A percentile compares a stretch with the other conserved stretches of the same genome.
Evolutionary conservation across 352 stramenopile species (phyloP).

Genomic region (Phytophthora vignae): DNA sequence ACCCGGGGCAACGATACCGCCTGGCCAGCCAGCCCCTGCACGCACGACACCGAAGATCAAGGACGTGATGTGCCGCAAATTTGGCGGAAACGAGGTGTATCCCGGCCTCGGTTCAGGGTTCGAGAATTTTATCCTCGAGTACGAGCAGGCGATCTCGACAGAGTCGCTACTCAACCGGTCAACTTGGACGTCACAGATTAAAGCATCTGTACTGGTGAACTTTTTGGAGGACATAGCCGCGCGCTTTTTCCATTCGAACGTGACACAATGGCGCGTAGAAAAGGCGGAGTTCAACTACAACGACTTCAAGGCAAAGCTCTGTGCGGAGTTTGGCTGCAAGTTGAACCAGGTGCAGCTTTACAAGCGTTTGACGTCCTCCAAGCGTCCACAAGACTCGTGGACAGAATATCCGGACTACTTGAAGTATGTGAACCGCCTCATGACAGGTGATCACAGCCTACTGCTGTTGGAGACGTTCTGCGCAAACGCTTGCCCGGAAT

Average conservation of each 20-base stretch:
- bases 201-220: conserved; percentile 11
- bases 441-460: conserved; percentile 17
- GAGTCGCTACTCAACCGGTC: conserved; percentile 6
- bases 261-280: conserved; percentile 11
- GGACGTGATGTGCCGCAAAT: conserved; percentile 3
- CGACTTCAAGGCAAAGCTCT: conserved; percentile 1
- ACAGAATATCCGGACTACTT: conserved; percentile 24
- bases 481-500: conserved; percentile 10
- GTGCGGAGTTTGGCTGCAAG: conserved; percentile 1
- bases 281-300: conserved; percentile 4
- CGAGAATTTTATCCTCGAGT: conserved; percentile 17
- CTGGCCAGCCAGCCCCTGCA: not conserved
- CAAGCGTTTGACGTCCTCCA: conserved; percentile 13
- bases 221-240: conserved; percentile 5
- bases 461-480: conserved; percentile 17
- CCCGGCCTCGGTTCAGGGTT: conserved; percentile 1
- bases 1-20: not conserved
- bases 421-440: conserved; percentile 24
- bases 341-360: conserved; percentile 24
- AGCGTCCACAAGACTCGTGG: conserved; percentile 15
- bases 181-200: conserved; percentile 1
- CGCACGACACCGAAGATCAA: not conserved
- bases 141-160: conserved; percentile 7
- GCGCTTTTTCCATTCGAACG: conserved; percentile 12
- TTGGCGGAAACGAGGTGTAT: conserved; percentile 10